Conservation (phyloP, 345 rosid genomes). For the Lenwebbia sp. region DNA sequence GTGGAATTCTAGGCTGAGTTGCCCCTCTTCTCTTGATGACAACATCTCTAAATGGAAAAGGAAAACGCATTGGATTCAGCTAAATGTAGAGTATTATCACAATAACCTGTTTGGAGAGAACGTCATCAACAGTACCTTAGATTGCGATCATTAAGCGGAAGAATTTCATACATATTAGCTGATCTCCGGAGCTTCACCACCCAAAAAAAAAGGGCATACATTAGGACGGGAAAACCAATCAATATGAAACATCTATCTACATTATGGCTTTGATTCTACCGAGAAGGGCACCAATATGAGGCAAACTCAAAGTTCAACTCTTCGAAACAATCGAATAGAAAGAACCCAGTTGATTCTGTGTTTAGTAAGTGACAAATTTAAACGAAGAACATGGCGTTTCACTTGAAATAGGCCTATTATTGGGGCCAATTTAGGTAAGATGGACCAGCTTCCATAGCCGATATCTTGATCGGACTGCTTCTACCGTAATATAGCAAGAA, state of each 20-base stretch:
- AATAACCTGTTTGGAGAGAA: not conserved
- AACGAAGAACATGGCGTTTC: too few relatives aligned
- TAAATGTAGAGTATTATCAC: not conserved
- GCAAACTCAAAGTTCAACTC: not conserved
- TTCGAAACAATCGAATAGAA: not conserved
- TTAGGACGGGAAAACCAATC: not conserved
- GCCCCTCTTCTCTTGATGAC: constrained; percentile 51
- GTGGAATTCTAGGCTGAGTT: constrained; percentile 18
- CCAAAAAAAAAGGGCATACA: not conserved
- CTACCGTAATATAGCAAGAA: not conserved
- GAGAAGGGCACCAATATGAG: not conserved
- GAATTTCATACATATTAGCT: constrained; percentile 11
- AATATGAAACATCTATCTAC: not conserved
- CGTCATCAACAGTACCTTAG: constrained; percentile 21
- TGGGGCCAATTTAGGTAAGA: not conserved
- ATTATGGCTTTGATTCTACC: not conserved
- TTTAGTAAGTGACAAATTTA: not conserved
- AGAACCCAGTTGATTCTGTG: not conserved
- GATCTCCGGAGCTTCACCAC: constrained; percentile 10
- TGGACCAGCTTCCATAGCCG: not conserved
- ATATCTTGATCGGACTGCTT: not conserved
- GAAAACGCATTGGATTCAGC: not conserved
- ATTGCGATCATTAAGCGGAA: constrained; percentile 24
- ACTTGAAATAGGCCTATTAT: not conserved
- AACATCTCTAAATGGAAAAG: constrained; percentile 19